Percentiles rank a stretch among this genome's conserved stretches.
These are phyloP conservation scores for Cyberlindnera veronae DNA, from an alignment of 805 yeast genomes.

Conservation along the genomic window DNA sequence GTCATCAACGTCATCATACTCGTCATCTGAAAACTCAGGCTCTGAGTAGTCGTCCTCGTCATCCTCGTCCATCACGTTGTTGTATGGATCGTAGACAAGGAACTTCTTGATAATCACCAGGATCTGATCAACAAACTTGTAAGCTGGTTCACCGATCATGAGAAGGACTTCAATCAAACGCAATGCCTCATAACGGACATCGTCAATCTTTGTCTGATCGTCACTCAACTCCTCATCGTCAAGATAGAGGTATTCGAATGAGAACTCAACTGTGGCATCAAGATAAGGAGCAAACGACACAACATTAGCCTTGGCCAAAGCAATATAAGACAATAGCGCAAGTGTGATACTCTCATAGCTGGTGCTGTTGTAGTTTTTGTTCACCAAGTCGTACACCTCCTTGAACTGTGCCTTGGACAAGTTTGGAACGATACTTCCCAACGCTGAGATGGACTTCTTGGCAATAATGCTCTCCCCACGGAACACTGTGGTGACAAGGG, in stretches of 20 bases:
- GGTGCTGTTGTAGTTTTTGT: slow-evolving; percentile 15
- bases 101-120: slow-evolving; percentile 32
- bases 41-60: slow-evolving; percentile 38
- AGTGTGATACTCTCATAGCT: slow-evolving; percentile 23
- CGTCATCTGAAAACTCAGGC: slow-evolving; percentile 45
- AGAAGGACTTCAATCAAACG: slow-evolving; percentile 37
- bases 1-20: slow-evolving; percentile 34
- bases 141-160: slow-evolving; percentile 35
- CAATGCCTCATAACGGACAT: slow-evolving; percentile 49
- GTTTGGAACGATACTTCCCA: slow-evolving; percentile 39
- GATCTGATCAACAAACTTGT: slow-evolving; percentile 27
- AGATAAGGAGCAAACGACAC: slow-evolving; percentile 21
- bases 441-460: slow-evolving; percentile 47
- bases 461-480: slow-evolving; percentile 42
- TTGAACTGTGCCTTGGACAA: slow-evolving; percentile 27
- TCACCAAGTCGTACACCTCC: slow-evolving; percentile 19
- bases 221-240: slow-evolving; percentile 35
- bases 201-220: slow-evolving; percentile 39
- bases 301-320: slow-evolving; percentile 30
- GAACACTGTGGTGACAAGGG: slow-evolving; percentile 38
- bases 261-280: slow-evolving; percentile 21
- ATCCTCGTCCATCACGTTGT: slow-evolving; percentile 31
- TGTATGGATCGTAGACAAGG: slow-evolving; percentile 46
- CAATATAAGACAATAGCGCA: slow-evolving; percentile 20
- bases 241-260: slow-evolving; percentile 26